Conservation (phyloP, 164 flowering plant genomes). For the Annona cherimola region DNA sequence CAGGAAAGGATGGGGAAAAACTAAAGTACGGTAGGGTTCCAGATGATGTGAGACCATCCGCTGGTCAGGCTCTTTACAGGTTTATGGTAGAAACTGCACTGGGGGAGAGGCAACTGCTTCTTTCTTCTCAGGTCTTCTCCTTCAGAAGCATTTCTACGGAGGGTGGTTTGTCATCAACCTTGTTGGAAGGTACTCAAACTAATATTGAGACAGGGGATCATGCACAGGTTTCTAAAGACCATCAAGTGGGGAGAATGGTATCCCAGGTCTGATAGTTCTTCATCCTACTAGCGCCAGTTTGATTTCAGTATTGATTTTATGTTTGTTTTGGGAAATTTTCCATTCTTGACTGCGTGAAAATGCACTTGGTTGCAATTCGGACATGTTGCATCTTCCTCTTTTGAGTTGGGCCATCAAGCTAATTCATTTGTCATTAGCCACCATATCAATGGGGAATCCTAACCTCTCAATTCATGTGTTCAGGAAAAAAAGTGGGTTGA, state of each 20-base stretch:
- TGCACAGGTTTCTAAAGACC: constrained; percentile 27
- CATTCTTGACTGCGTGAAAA: background rate
- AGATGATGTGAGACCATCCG: constrained; percentile 80
- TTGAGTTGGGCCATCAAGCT: background rate
- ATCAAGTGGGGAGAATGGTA: constrained; percentile 25
- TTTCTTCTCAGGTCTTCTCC: constrained; percentile 89
- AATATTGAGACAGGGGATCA: constrained; percentile 20
- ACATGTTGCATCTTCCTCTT: background rate
- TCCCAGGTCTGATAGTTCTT: constrained; percentile 2
- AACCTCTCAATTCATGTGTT: background rate
- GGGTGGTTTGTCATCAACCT: constrained; percentile 32
- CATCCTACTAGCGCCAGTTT: background rate
- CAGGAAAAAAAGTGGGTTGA: background rate
- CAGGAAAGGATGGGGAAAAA: constrained; percentile 68
- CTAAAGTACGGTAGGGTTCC: constrained; percentile 89
- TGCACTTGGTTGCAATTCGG: background rate
- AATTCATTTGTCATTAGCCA: background rate
- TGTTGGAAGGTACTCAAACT: constrained; percentile 18
- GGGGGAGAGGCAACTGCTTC: constrained; percentile 51
- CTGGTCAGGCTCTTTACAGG: constrained; percentile 92
- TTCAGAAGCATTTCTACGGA: constrained; percentile 53
- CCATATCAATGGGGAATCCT: background rate
- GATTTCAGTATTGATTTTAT: background rate
- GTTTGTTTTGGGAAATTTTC: background rate
- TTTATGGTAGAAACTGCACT: constrained; percentile 70